These are phyloP conservation scores for Amanita phalloides DNA, from an alignment of 768 basidiomycete genomes.

Conservation along the genomic window DNA sequence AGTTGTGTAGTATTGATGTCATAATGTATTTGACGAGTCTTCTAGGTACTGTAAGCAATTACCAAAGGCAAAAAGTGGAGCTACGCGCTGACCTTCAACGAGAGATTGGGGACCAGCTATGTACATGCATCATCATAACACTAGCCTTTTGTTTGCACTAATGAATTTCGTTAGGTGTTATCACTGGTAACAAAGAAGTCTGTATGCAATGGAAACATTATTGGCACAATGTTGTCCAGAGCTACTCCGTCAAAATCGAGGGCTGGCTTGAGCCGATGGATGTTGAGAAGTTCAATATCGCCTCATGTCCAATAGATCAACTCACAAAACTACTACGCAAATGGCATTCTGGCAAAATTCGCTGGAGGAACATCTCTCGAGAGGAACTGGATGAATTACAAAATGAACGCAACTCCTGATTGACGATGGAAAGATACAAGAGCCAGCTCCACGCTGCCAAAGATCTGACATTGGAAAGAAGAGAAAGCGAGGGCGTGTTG, in stretches of 20 bases:
- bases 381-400: neutral
- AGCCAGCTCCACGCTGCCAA: conserved; percentile 3
- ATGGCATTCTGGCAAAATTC: conserved; percentile 1
- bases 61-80: neutral
- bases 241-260: conserved; percentile 6
- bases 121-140: neutral
- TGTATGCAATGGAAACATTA: conserved; percentile 9
- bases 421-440: neutral
- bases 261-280: conserved; percentile 8
- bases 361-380: too few species aligned
- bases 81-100: neutral
- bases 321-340: conserved; percentile 4
- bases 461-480: conserved; percentile 8
- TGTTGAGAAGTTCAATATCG: conserved; percentile 8
- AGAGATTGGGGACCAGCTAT: conserved; percentile 4
- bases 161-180: neutral
- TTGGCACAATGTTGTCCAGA: conserved; percentile 7
- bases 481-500: too few species aligned
- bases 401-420: neutral
- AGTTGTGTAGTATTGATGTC: neutral
- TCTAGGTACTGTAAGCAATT: conserved; percentile 6
- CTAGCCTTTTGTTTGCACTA: neutral
- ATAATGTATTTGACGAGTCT: neutral
- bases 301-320: neutral
- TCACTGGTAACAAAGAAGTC: conserved; percentile 1